These are phyloP conservation scores for Collybia nuda DNA, from an alignment of 768 basidiomycete species.

Conservation along the genomic window DNA sequence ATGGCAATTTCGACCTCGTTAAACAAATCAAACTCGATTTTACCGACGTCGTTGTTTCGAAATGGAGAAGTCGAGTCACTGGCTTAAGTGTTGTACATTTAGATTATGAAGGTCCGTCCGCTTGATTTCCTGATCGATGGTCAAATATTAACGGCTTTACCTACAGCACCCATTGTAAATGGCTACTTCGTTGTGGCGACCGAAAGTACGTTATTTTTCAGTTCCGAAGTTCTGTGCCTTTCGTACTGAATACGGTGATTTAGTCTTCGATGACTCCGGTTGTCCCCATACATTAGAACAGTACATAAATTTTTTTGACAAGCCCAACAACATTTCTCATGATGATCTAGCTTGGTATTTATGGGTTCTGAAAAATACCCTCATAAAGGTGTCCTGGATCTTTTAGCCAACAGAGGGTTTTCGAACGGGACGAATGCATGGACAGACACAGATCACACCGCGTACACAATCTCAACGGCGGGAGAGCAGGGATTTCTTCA, in stretches of 20 bases:
- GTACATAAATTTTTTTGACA: conserved; percentile 40
- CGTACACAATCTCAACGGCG: conserved; percentile 94
- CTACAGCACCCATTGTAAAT: conserved; percentile 79
- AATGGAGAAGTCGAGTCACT: conserved; percentile 85
- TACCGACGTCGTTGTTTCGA: conserved; percentile 79
- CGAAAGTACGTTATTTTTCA: conserved; percentile 61
- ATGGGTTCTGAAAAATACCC: conserved; percentile 96
- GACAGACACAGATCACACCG: conserved; percentile 95
- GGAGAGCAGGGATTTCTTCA: conserved; percentile 91
- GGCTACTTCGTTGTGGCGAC: conserved; percentile 90
- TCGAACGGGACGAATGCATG: conserved; percentile 94
- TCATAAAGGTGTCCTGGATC: conserved; percentile 94
- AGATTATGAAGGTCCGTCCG: conserved; percentile 77
- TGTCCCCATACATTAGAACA: conserved; percentile 97
- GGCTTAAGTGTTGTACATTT: conserved; percentile 91
- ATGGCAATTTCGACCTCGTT: conserved; percentile 84
- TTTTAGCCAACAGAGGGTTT: conserved; percentile 92
- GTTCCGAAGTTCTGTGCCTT: neutral
- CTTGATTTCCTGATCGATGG: conserved; percentile 4
- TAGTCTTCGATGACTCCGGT: conserved; percentile 93
- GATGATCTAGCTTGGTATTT: conserved; percentile 69
- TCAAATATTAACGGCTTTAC: conserved; percentile 14
- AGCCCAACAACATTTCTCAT: conserved; percentile 4
- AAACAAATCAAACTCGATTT: conserved; percentile 75
- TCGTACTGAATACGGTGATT: neutral